Percentiles rank a stretch among this genome's conserved stretches.
Evolutionary conservation across 345 rosid species (phyloP).

Genomic region (Populus simonii): DNA sequence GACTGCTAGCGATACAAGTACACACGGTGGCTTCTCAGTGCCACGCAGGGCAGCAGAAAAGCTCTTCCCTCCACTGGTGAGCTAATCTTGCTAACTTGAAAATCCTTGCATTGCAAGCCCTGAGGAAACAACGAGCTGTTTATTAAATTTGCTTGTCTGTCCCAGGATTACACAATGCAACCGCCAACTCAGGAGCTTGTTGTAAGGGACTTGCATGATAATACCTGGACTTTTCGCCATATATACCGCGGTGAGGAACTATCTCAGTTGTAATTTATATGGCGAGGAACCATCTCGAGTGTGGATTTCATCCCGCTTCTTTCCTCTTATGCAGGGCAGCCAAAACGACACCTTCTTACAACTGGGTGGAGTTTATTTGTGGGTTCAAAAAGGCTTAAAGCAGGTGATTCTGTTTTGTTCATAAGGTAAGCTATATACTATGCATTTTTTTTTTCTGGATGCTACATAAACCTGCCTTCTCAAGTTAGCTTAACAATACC

Average conservation of each 20-base stretch:
- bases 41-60: conserved; percentile 99
- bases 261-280: not conserved
- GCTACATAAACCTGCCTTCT: not conserved
- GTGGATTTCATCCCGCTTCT: conserved; percentile 1
- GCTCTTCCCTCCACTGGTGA: conserved; percentile 89
- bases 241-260: conserved; percentile 73
- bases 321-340: conserved; percentile 67
- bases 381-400: conserved; percentile 90
- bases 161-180: conserved; percentile 86
- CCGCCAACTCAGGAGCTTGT: conserved; percentile 98
- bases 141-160: not conserved
- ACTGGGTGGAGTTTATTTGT: conserved; percentile 98
- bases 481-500: not conserved
- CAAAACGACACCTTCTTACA: conserved; percentile 94
- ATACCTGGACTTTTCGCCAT: conserved; percentile 96
- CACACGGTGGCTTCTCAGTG: conserved; percentile 99
- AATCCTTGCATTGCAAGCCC: not conserved
- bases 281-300: not conserved
- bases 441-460: not conserved
- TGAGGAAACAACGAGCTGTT: not conserved
- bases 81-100: conserved; percentile 16
- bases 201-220: conserved; percentile 86
- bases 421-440: conserved; percentile 52
- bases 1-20: conserved; percentile 97
- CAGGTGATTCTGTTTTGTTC: conserved; percentile 95